Percentiles rank a stretch among this genome's conserved stretches.
Evolutionary conservation across 805 yeast species (phyloP).

Genomic region (Groenewaldozyma tartarivorans): DNA sequence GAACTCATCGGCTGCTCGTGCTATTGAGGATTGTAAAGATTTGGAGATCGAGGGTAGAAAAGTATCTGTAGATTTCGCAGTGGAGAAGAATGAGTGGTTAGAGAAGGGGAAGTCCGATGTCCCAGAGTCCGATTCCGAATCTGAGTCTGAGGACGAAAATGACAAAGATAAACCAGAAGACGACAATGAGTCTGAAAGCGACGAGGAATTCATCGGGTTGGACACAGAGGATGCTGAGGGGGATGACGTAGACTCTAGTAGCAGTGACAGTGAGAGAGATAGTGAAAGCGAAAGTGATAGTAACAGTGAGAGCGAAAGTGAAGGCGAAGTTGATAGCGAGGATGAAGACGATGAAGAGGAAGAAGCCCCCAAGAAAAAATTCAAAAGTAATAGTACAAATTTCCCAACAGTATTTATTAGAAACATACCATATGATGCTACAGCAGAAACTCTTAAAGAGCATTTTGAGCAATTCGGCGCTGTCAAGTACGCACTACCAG

Average conservation of each 20-base stretch:
- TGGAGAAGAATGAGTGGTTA: constrained; percentile 82
- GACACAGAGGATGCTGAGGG: constrained; percentile 31
- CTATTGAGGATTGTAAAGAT: constrained; percentile 65
- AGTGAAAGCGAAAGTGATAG: constrained; percentile 23
- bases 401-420: constrained; percentile 67
- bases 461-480: constrained; percentile 82
- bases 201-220: constrained; percentile 16
- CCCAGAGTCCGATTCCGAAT: constrained; percentile 34
- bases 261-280: constrained; percentile 24
- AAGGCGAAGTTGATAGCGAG: constrained; percentile 30
- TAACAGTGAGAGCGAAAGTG: constrained; percentile 24
- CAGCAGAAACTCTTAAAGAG: constrained; percentile 61
- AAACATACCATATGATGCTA: constrained; percentile 91
- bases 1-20: constrained; percentile 64
- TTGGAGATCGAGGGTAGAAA: constrained; percentile 79
- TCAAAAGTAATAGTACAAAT: constrained; percentile 26
- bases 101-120: constrained; percentile 30
- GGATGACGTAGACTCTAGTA: constrained; percentile 30
- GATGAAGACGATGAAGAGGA: constrained; percentile 28
- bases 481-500: constrained; percentile 89
- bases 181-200: constrained; percentile 29
- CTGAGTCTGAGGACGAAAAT: constrained; percentile 31
- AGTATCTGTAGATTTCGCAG: constrained; percentile 90
- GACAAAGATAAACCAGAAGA: constrained; percentile 32
- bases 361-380: constrained; percentile 19